Evolutionary conservation across 2,329 filamentous ascomycete species (phyloP), one percentile per base, ranked within the genome.

Genomic region (Phialophora macrospora): DNA sequence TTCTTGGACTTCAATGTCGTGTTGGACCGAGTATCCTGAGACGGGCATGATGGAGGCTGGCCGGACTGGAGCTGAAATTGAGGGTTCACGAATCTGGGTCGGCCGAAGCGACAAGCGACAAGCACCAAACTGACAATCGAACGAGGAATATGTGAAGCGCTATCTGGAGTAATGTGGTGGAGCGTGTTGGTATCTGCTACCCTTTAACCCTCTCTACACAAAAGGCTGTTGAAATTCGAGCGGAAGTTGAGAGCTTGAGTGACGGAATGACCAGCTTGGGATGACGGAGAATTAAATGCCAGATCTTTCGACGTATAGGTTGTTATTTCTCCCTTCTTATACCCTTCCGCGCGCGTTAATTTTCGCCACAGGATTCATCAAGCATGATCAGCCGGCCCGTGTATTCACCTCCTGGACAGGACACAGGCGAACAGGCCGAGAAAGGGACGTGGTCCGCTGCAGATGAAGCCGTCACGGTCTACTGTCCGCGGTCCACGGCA

Each of bases 1-100:
- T 22, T 62, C 69, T 55, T 70, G 69, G 34, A 71, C 69, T 54
- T 71, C 69, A 20, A 24, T 46, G 61, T 71, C 69, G 22, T 69
- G 61, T 54, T 69, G 65, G 55, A 65, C 62, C 6, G 67, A 68
- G 41, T 63, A 71, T n/a, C 58, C 61, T 11, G 54, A 62, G 17
- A 71, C 52, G 17, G 65, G 60, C 65, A 70, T 68, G 12, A n/a
- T 64, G 48, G 24, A 12, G 24, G n/a, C 6, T 17, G 57, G 26
- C 0, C 3, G 14, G 6, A 17, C 17, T 41, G 14, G 8, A 32
- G 30, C 11, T 34, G 32, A 34, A 12, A 2, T 34, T 34, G 32
- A 34, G 9, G 32, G 12, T 34, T 34, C 32, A 2, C 32, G 32
- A 12, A 12, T 12, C 32, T 11, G 32, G 32, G 11, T 34, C 11